These are phyloP conservation scores for Rhodotorula paludigena DNA, from an alignment of 768 basidiomycete genomes.

Conservation along the genomic window DNA sequence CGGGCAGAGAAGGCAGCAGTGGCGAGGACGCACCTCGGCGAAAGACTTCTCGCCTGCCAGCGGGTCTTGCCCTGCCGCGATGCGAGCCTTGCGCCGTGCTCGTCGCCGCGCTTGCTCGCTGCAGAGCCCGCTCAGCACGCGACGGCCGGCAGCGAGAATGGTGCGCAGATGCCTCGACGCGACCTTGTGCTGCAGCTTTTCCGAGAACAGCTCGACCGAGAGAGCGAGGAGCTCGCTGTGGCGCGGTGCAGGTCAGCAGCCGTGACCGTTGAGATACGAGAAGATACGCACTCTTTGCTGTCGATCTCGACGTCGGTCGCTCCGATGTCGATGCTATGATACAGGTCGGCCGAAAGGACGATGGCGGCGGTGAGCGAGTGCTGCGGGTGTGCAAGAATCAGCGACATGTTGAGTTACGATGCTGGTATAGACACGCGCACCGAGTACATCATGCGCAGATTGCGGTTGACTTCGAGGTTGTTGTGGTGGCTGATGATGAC, in stretches of 20 bases:
- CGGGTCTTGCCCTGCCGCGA: background rate
- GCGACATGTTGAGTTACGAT: background rate
- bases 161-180: background rate
- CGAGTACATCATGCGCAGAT: slow-evolving; percentile 6
- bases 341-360: slow-evolving; percentile 33
- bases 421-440: background rate
- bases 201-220: slow-evolving; percentile 23
- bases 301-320: slow-evolving; percentile 8
- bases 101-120: slow-evolving; percentile 25
- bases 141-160: slow-evolving; percentile 12
- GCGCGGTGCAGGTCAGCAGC: too few species aligned
- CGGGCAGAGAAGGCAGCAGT: too few species aligned
- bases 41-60: slow-evolving; percentile 10
- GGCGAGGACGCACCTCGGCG: slow-evolving; percentile 28
- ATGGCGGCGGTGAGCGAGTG: slow-evolving; percentile 22
- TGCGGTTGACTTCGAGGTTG: slow-evolving; percentile 20
- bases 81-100: background rate
- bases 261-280: too few species aligned
- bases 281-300: slow-evolving; percentile 19
- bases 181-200: background rate
- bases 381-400: background rate
- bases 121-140: slow-evolving; percentile 28
- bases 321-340: slow-evolving; percentile 30
- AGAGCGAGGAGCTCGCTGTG: slow-evolving; percentile 6
- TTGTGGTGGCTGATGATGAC: slow-evolving; percentile 21